Percentiles rank a stretch among this genome's conserved stretches.
Evolutionary conservation across 768 basidiomycete genomes (phyloP).

Genomic region (Suillus fuscotomentosus): DNA sequence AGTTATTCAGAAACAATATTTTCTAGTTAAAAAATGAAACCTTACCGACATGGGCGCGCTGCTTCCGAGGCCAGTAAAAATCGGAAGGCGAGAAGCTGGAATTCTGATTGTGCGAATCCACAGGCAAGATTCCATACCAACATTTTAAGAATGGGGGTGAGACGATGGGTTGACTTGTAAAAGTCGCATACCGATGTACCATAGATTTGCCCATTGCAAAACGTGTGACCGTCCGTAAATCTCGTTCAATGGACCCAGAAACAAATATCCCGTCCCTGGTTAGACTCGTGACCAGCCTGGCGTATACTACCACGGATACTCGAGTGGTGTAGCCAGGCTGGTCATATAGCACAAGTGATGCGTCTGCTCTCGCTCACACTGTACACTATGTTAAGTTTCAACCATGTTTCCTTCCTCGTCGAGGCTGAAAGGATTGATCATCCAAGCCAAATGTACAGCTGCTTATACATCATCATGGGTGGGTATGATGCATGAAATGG

Average conservation of each 20-base stretch:
- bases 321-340: too few species aligned
- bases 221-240: constrained; percentile 68
- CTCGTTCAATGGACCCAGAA: constrained; percentile 65
- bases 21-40: neutral
- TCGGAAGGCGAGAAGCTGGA: constrained; percentile 64
- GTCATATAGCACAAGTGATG: too few species aligned
- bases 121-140: constrained; percentile 61
- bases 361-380: too few species aligned
- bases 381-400: too few species aligned
- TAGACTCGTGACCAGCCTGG: too few species aligned
- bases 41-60: constrained; percentile 59
- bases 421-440: too few species aligned
- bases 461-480: neutral
- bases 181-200: constrained; percentile 51
- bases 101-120: constrained; percentile 58
- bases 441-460: neutral
- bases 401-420: too few species aligned
- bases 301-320: too few species aligned
- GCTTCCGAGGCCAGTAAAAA: constrained; percentile 72
- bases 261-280: constrained; percentile 28
- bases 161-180: neutral
- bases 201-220: constrained; percentile 60
- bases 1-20: neutral
- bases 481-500: neutral
- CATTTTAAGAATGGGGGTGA: constrained; percentile 3